Percentiles rank a stretch among this genome's conserved stretches.
Evolutionary conservation across 2,329 filamentous ascomycete genomes (phyloP).

Genomic region (Blumeria graminis): DNA sequence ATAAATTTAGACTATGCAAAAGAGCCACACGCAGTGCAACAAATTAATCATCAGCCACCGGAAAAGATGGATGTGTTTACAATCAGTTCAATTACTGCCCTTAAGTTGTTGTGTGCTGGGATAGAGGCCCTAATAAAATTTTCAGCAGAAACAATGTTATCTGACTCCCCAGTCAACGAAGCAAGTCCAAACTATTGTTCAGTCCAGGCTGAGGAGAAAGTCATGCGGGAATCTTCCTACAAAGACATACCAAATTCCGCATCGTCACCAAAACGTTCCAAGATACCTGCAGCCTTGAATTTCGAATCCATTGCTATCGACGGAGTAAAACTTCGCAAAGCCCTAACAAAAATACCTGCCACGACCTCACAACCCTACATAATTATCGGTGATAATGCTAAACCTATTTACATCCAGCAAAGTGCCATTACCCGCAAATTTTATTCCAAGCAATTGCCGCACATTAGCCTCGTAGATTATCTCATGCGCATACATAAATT

Average conservation of each 20-base stretch:
- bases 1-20: background rate
- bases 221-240: conserved; percentile 32
- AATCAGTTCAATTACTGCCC: conserved; percentile 46
- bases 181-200: conserved; percentile 16
- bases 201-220: conserved; percentile 34
- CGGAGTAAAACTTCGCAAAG: conserved; percentile 26
- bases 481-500: conserved; percentile 67
- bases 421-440: conserved; percentile 77
- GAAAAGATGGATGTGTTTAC: conserved; percentile 36
- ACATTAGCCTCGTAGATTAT: conserved; percentile 65
- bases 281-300: conserved; percentile 9
- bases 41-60: background rate
- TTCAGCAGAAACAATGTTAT: conserved; percentile 18
- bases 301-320: conserved; percentile 22
- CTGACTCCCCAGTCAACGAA: no score
- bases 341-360: conserved; percentile 8
- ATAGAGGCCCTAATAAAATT: conserved; percentile 47
- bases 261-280: conserved; percentile 12
- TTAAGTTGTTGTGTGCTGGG: conserved; percentile 53
- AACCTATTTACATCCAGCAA: conserved; percentile 55
- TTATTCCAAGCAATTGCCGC: conserved; percentile 68
- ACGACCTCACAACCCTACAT: conserved; percentile 23
- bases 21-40: background rate
- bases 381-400: conserved; percentile 41
- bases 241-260: conserved; percentile 13